These are phyloP conservation scores for Mychonastes homosphaera DNA, from an alignment of 139 green algal genomes.

Conservation along the genomic window DNA sequence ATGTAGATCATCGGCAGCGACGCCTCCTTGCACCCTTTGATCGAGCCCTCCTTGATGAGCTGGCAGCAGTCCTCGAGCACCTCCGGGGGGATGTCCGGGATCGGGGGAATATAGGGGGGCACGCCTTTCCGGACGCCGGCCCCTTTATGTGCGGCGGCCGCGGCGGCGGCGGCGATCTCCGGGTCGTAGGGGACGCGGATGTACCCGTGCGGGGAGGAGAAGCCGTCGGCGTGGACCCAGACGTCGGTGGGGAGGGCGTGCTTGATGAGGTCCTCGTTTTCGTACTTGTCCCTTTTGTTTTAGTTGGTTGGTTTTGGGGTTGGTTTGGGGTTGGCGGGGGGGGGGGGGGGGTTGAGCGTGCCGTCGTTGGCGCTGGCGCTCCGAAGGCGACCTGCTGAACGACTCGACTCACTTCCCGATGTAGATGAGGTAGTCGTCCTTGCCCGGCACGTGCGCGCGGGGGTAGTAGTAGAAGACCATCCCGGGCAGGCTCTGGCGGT, in stretches of 20 bases:
- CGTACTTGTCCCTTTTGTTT: slow-evolving; percentile 71
- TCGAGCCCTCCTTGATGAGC: slow-evolving; percentile 95
- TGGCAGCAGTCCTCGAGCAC: slow-evolving; percentile 83
- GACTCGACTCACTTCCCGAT: slow-evolving; percentile 50
- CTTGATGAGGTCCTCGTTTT: slow-evolving; percentile 92
- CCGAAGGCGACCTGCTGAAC: too few relatives aligned
- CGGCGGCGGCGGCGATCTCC: slow-evolving; percentile 44
- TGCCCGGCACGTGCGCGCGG: slow-evolving; percentile 33
- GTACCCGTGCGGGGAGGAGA: slow-evolving; percentile 95
- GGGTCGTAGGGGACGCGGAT: slow-evolving; percentile 62
- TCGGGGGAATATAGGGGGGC: too few relatives aligned
- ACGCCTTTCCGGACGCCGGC: too few relatives aligned
- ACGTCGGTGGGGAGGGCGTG: slow-evolving; percentile 61
- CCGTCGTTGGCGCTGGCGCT: too few relatives aligned
- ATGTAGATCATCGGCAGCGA: slow-evolving; percentile 88
- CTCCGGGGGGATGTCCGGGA: slow-evolving; percentile 70
- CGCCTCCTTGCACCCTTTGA: slow-evolving; percentile 80
- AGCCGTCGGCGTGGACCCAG: slow-evolving; percentile 90
- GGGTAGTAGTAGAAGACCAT: slow-evolving; percentile 90
- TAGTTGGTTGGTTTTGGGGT: too few relatives aligned
- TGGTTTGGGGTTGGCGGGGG: too few relatives aligned
- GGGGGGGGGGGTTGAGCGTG: too few relatives aligned
- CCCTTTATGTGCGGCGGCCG: too few relatives aligned
- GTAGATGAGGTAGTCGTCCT: slow-evolving; percentile 76
- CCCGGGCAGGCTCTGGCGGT: too few relatives aligned